phyloP scores from a whole-genome alignment of 1,139 yeast genomes.

The Hansenula sp. region DNA sequence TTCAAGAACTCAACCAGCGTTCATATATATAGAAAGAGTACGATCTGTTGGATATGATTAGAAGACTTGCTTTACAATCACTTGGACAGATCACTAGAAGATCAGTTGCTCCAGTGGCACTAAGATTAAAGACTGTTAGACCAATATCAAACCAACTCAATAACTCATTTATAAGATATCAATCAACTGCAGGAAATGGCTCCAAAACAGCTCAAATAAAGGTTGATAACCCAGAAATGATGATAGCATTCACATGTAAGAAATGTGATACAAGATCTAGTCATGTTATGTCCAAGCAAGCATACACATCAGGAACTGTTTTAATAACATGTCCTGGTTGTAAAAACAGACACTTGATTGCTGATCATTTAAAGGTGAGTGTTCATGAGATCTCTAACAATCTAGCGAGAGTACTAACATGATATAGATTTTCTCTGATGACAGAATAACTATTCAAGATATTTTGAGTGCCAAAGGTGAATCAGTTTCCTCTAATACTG shows the following conservation, averaged over 20 bases:
- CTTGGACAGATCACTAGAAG: not conserved
- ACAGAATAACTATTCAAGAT: constrained; percentile 71
- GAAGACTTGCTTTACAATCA: too few relatives aligned
- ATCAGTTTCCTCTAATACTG: constrained; percentile 53
- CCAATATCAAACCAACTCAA: not conserved
- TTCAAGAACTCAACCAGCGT: too few relatives aligned
- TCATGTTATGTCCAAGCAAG: constrained; percentile 86
- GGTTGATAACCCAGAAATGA: constrained; percentile 66
- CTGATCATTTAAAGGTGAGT: constrained; percentile 72
- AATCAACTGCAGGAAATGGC: not conserved
- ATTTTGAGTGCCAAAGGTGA: constrained; percentile 78
- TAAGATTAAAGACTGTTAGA: too few relatives aligned
- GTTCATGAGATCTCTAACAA: not conserved
- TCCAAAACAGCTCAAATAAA: constrained; percentile 27
- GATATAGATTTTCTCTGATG: constrained; percentile 63
- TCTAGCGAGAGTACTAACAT: constrained; percentile 1
- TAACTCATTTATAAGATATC: not conserved
- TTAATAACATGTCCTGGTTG: constrained; percentile 92
- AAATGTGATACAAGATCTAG: constrained; percentile 80
- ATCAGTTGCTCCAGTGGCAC: too few relatives aligned
- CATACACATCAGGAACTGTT: constrained; percentile 84
- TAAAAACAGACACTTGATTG: constrained; percentile 81
- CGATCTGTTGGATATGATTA: too few relatives aligned
- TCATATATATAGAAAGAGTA: too few relatives aligned
- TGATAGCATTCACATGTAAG: constrained; percentile 92